Evolutionary conservation across 2,329 filamentous ascomycete species (phyloP), one percentile per base, ranked within the genome.

Genomic region (Aspergillus ochraceus): DNA sequence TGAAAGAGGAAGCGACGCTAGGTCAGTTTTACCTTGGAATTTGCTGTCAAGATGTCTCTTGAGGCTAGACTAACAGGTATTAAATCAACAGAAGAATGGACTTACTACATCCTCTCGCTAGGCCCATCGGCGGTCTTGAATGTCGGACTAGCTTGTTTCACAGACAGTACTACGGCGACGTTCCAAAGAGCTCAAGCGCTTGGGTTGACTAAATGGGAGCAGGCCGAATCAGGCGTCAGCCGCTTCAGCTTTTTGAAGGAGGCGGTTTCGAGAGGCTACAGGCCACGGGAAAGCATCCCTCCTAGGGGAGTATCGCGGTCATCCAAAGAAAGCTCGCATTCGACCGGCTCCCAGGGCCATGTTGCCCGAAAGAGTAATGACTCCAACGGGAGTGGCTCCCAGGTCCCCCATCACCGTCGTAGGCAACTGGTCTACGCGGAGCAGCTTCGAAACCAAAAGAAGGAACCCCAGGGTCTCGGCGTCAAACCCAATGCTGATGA

Each of bases 191-290:
- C 86, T 2, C 74, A 80, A 30, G 70, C 79, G 26, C 79, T 83
- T 14, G 84, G 84, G n/a, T 82, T 85, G 75, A 83, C 82, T 2
- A 76, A 78, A 52, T 89, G 86, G 86, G 77, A 79, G 11, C 75
- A 78, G 8, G 81, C 82, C 0, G 70, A 76, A 10, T 70, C 70
- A 42, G 79, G 77, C 51, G 75, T 77, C 49, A 83, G 79, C 55
- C 82, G 84, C 19, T 76, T 79, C 12, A 81, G 78, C 3, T 89
- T 89, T 71, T 77, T 89, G 58, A 84, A 84, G 59, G 84, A 87
- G 68, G 84, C 86, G 1, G 80, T 87, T 32, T 80, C 83, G 1
- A 82, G 84, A 22, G 79, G 86, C 20, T 88, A 88, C 70, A 83
- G 86, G 68, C 81, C 76, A 45, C 70, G 71, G 54, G 68, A 67